Evolutionary conservation across 768 basidiomycete genomes (phyloP), one percentile per base, ranked within the genome.

Genomic region (Boletus barrowsii): DNA sequence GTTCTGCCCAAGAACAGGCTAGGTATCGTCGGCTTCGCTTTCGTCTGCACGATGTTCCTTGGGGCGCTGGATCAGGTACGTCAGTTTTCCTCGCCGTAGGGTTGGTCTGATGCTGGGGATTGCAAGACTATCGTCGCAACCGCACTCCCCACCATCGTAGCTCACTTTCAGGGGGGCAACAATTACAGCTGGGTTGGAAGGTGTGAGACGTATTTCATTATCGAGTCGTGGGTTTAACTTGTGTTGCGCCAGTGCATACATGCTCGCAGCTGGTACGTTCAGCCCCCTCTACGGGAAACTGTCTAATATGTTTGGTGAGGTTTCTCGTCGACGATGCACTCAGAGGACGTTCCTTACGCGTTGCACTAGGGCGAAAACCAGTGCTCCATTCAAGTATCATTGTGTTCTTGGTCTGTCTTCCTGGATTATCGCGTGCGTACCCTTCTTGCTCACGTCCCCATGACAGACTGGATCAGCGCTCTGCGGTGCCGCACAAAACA

Each of bases 211-310:
- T 17, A 9, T 39, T 39, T 10, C n/a, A 18, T 17, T 18, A n/a
- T n/a, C 17, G 14, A 18, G 14, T 9, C 37, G 8, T 46, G 8
- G 5, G 39, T 29, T 47, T 36, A 1, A 50, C 42, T 11, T 30
- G 1, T 7, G 2, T 49, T 35, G 5, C 6, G 11, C 1, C 51
- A 88, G 87, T 64, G 83, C 89, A 32, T 93, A 91, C 65, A 72
- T 92, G 17, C 80, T 93, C 18, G 79, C 84, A 0, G 80, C 83
- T 3, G 83, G 85, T 15, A 73, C 84, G 4, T 72, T 88, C 10
- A 76, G 83, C 0, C 88, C 90, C 0, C 61, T 89, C 2, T 91
- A 90, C 58, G 90, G 90, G 10, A 90, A 90, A 63, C 69, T 90
- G 0, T 88, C 87, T 3, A 84, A 89, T 67, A 72, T 77, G 37